Percentiles rank a stretch among this genome's conserved stretches.
Evolutionary conservation across 208 protist genomes (phyloP).

Genomic region (Acanthamoeba rhysodes): DNA sequence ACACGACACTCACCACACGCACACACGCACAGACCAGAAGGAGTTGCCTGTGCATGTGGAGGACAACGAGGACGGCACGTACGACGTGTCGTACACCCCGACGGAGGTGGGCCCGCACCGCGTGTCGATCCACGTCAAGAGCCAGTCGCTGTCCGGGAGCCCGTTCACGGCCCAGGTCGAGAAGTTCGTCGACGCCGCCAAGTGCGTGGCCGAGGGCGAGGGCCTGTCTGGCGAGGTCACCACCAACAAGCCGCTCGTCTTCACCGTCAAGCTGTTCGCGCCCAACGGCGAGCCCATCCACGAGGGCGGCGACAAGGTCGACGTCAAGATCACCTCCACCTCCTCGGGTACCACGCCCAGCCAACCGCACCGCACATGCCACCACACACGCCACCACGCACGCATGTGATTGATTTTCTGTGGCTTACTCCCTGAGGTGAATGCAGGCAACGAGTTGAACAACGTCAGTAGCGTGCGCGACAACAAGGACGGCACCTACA

Average conservation of each 20-base stretch:
- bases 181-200: constrained; percentile 29
- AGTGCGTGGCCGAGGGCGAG: constrained; percentile 33
- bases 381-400: background rate
- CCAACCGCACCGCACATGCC: background rate
- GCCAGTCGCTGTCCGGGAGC: constrained; percentile 16
- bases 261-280: background rate
- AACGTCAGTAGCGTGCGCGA: constrained; percentile 74
- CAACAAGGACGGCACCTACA: constrained; percentile 88
- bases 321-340: constrained; percentile 60
- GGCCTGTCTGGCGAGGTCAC: constrained; percentile 38
- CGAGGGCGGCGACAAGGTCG: constrained; percentile 44
- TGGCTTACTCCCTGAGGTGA: background rate
- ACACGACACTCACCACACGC: background rate
- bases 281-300: constrained; percentile 16
- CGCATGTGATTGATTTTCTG: too few relatives aligned
- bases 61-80: constrained; percentile 70
- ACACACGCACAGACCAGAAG: background rate
- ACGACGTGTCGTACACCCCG: constrained; percentile 43
- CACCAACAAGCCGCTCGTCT: constrained; percentile 29
- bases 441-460: constrained; percentile 7
- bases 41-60: constrained; percentile 25
- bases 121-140: constrained; percentile 52
- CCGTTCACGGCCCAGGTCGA: constrained; percentile 25
- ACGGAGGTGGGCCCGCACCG: constrained; percentile 5
- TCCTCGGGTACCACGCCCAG: constrained; percentile 7